These are phyloP conservation scores for Ceratobasidium sp. DNA, from an alignment of 1,284 basidiomycete species.

Conservation along the genomic window DNA sequence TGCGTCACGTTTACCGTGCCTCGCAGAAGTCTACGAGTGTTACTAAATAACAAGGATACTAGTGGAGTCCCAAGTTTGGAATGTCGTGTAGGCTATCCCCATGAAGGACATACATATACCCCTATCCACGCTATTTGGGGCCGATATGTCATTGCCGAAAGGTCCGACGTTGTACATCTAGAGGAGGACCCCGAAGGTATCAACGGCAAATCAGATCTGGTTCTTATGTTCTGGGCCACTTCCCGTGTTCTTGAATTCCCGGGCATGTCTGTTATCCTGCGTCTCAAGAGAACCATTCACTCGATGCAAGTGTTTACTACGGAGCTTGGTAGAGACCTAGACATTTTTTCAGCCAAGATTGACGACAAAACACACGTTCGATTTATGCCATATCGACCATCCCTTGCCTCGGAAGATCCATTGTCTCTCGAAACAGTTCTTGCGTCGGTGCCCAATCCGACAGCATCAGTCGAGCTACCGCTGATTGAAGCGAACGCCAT, in stretches of 20 bases:
- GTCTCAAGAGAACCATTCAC: not conserved
- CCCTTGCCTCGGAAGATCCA: not conserved
- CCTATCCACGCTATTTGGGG: slow-evolving; percentile 31
- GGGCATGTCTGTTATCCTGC: not conserved
- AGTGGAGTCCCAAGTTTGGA: not conserved
- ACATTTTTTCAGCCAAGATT: not conserved
- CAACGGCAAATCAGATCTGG: slow-evolving; percentile 17
- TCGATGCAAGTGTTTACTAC: not conserved
- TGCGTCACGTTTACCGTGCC: slow-evolving; percentile 35
- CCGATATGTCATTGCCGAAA: not conserved
- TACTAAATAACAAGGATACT: not conserved
- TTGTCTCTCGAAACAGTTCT: too few relatives aligned
- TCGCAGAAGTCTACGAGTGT: not conserved
- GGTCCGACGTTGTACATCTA: not conserved
- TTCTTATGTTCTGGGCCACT: slow-evolving; percentile 29
- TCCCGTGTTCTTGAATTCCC: slow-evolving; percentile 1
- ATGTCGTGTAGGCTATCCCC: not conserved
- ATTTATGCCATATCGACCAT: not conserved
- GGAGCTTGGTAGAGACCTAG: not conserved
- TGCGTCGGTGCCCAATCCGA: not conserved
- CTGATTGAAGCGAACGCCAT: not conserved
- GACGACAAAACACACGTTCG: not conserved
- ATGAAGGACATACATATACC: not conserved
- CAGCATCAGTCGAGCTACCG: not conserved
- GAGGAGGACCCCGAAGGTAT: slow-evolving; percentile 23